Evolutionary conservation across 2,329 filamentous ascomycete species (phyloP).

Genomic region (Drechslera avenae): DNA sequence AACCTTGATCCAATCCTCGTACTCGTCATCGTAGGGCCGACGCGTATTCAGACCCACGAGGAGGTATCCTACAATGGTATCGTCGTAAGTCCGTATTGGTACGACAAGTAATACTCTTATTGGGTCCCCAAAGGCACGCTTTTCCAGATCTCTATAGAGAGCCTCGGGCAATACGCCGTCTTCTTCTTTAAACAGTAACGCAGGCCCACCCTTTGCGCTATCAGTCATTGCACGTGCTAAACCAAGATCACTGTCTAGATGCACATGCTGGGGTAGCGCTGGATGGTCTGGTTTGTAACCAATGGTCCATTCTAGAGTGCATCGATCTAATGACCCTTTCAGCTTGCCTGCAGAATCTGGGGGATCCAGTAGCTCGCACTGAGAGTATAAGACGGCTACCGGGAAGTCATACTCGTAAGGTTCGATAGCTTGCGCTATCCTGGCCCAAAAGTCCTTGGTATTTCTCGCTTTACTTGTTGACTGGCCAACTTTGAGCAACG

Average conservation of each 20-base stretch:
- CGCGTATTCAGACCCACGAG: conserved; percentile 21
- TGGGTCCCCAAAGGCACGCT: conserved; percentile 18
- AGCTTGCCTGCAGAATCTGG: background rate
- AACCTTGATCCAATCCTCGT: conserved; percentile 21
- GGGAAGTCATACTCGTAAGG: conserved; percentile 21
- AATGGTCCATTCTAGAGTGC: conserved; percentile 13
- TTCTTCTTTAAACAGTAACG: conserved; percentile 1
- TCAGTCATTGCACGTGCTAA: conserved; percentile 6
- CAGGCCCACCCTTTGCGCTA: background rate
- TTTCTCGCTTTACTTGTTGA: conserved; percentile 12
- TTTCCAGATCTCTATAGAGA: conserved; percentile 12
- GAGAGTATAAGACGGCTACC: conserved; percentile 15
- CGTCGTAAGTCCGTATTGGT: conserved; percentile 11
- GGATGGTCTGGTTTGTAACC: conserved; percentile 11
- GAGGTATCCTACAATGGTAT: conserved; percentile 9
- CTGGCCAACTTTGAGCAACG: conserved; percentile 14
- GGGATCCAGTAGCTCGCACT: background rate
- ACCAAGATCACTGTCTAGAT: conserved; percentile 5
- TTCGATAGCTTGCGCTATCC: conserved; percentile 9
- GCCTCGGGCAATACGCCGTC: conserved; percentile 8
- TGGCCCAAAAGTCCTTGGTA: conserved; percentile 13
- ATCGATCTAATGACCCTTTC: background rate
- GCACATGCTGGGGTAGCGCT: conserved; percentile 5
- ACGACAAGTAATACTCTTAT: conserved; percentile 9
- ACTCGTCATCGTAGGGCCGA: conserved; percentile 24